These are phyloP conservation scores for Dictyostelium firmibasis DNA, from an alignment of 78 protist genomes.

Conservation along the genomic window DNA sequence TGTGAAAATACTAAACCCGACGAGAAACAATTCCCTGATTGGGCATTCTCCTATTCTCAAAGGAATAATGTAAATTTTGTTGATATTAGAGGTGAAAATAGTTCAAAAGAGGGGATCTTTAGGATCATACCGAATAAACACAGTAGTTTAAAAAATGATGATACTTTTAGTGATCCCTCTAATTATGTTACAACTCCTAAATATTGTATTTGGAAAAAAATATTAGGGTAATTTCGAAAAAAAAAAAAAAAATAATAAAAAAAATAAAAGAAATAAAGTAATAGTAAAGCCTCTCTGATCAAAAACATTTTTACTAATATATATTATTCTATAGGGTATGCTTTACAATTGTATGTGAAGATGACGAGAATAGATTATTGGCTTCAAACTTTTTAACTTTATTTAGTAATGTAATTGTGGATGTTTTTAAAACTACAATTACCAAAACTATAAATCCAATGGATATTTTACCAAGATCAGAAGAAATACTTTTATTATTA, in stretches of 20 bases:
- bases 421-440: conserved; percentile 28
- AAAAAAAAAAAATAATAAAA: not conserved
- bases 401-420: conserved; percentile 20
- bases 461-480: conserved; percentile 45
- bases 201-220: conserved; percentile 59
- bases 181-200: not conserved
- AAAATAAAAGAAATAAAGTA: too few relatives aligned
- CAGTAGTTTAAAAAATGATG: conserved; percentile 5
- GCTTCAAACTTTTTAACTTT: conserved; percentile 21
- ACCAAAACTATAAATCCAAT: not conserved
- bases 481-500: conserved; percentile 39
- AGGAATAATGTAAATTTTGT: not conserved
- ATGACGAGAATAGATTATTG: conserved; percentile 59
- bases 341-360: conserved; percentile 58
- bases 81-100: conserved; percentile 2
- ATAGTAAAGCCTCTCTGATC: too few relatives aligned
- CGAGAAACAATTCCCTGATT: conserved; percentile 46
- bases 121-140: conserved; percentile 25
- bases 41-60: conserved; percentile 26
- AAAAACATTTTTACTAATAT: not conserved
- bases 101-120: conserved; percentile 64
- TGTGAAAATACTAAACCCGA: conserved; percentile 66
- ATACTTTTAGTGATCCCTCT: not conserved
- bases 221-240: conserved; percentile 23
- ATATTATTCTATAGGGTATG: conserved; percentile 30